Base-by-base conservation (phyloP, 164 flowering plant species). In the Vitis amurensis region DNA sequence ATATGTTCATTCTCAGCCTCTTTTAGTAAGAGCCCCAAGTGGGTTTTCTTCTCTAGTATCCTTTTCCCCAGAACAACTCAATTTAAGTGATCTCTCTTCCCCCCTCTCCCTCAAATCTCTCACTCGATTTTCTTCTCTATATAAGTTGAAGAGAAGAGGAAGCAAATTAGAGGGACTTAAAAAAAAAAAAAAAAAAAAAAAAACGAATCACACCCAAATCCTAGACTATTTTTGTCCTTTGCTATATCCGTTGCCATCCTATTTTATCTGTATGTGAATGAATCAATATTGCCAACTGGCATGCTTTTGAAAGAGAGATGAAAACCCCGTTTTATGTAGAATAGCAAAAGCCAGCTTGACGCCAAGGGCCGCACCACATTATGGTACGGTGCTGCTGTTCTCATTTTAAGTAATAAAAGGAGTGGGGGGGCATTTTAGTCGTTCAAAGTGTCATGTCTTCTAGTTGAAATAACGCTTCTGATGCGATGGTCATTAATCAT, bases 241-340 rank as follows among this genome's bases (percentile, higher is more conserved):
- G 63, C 69, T 50, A 70, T 56, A 71, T 68, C 79, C 51, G 66
- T 73, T 71, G 50, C 74, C 74, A 62, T 56, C 51, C 61, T 74
- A 16, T 64, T 80, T 74, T 76, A 71, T 76, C 67, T 64, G 61
- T 73, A 14, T 65, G 73, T 66, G 77, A 66, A 80, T 78, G 79
- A 76, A 80, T 79, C 79, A 82, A 74, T 73, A 63, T 48, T 78
- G 88, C 88, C 87, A 83, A 87, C 85, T 85, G 91, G 82, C 74
- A 51, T 64, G 60, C 68, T 61, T 48, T 67, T 63, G 55, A 12
- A 55, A 27, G 67, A 64, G 44, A 16, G 56, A 50, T 31, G 50
- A 9, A 37, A 44, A 37, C 44, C 55, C 61, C 59, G 17, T 52
- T 30, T 58, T 4, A n/a, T 51, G 16, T n/a, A 55, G 51, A 61